Conservation (phyloP, 345 rosid species). For the Camelina neglecta region DNA sequence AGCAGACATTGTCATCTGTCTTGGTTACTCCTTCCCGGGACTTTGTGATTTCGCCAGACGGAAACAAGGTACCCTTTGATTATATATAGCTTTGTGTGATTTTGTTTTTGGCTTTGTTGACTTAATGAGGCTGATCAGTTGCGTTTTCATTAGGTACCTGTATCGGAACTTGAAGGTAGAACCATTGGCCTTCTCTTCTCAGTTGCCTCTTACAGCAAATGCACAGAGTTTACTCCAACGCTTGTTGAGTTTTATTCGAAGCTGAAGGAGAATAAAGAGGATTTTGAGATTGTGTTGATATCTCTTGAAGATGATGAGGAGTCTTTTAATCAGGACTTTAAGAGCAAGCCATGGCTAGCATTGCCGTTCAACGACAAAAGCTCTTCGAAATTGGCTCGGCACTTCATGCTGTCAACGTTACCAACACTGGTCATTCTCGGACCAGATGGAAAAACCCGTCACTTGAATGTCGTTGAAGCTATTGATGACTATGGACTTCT, state of each 20-base stretch:
- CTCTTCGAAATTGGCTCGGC: conserved; percentile 52
- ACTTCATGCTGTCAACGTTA: conserved; percentile 58
- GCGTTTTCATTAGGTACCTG: conserved; percentile 50
- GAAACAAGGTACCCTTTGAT: conserved; percentile 54
- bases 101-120: neutral
- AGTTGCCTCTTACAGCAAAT: conserved; percentile 32
- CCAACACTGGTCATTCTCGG: conserved; percentile 73
- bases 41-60: conserved; percentile 58
- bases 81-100: conserved; percentile 1
- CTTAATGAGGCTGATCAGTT: neutral
- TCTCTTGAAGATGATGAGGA: conserved; percentile 65
- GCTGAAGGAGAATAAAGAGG: conserved; percentile 59
- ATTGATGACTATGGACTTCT: conserved; percentile 62
- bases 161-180: conserved; percentile 73
- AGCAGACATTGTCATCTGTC: conserved; percentile 64
- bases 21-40: conserved; percentile 61
- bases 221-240: conserved; percentile 56
- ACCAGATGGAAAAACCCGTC: conserved; percentile 68
- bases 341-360: conserved; percentile 71
- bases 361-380: conserved; percentile 62
- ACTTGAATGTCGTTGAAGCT: conserved; percentile 60
- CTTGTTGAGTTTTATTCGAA: conserved; percentile 56
- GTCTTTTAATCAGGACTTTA: conserved; percentile 55
- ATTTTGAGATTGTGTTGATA: conserved; percentile 67
- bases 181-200: conserved; percentile 66